A percentile compares a stretch with the other conserved stretches of the same genome.
Evolutionary conservation across 352 stramenopile species (phyloP).

Genomic region (Phytopythium litorale): DNA sequence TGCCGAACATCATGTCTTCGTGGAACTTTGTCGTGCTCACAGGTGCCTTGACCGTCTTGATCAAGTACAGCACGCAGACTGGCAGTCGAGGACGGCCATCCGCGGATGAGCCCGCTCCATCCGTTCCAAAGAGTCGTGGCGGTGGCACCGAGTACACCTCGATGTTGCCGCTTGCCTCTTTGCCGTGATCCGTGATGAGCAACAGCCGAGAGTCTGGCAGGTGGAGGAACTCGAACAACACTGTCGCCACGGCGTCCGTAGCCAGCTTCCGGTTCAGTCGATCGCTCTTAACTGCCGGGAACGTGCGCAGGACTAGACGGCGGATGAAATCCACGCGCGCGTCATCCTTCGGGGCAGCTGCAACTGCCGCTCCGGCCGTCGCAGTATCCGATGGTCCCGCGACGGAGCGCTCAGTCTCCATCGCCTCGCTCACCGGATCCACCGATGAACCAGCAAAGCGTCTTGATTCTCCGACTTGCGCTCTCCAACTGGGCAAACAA

Average conservation of each 20-base stretch:
- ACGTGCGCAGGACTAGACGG: slow-evolving; percentile 55
- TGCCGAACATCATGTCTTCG: slow-evolving; percentile 73
- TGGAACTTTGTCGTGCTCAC: slow-evolving; percentile 57
- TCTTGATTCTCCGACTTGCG: not conserved
- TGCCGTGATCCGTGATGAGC: slow-evolving; percentile 70
- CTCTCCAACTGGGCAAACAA: not conserved
- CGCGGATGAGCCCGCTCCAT: not conserved
- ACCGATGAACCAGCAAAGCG: too few species aligned
- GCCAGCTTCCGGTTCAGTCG: slow-evolving; percentile 56
- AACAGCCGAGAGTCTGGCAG: slow-evolving; percentile 53
- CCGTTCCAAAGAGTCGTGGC: slow-evolving; percentile 31
- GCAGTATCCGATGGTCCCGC: not conserved
- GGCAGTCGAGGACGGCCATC: slow-evolving; percentile 8
- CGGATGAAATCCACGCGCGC: slow-evolving; percentile 64
- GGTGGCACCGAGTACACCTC: slow-evolving; percentile 66
- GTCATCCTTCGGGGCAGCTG: slow-evolving; percentile 45
- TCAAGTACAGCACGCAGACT: slow-evolving; percentile 67
- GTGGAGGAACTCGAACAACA: slow-evolving; percentile 75
- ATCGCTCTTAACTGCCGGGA: slow-evolving; percentile 56
- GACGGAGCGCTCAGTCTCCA: slow-evolving; percentile 2
- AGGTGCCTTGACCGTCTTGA: slow-evolving; percentile 64
- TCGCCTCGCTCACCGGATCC: not conserved
- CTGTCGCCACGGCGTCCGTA: slow-evolving; percentile 47
- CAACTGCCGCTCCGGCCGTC: not conserved
- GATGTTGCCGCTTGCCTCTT: slow-evolving; percentile 39